These are phyloP conservation scores for Starmera caribaea DNA, from an alignment of 805 yeast species.

Conservation along the genomic window DNA sequence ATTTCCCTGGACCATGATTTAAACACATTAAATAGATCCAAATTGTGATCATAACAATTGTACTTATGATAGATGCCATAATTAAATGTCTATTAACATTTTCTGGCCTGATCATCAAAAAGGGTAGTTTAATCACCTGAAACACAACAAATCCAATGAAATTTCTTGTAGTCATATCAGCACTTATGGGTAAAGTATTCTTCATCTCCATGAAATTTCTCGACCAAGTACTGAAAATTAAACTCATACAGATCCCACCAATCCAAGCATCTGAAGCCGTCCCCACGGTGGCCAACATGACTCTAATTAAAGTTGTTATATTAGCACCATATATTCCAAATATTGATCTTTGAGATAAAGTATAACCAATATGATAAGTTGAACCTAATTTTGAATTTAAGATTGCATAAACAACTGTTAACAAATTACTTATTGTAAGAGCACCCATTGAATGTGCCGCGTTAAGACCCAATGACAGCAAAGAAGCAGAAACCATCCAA, in stretches of 20 bases:
- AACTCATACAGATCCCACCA: constrained; percentile 31
- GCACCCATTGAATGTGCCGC: constrained; percentile 32
- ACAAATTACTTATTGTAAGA: constrained; percentile 28
- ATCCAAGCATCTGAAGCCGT: constrained; percentile 35
- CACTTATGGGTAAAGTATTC: constrained; percentile 26
- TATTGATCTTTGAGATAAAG: constrained; percentile 25
- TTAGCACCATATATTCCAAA: constrained; percentile 33
- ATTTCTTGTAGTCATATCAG: constrained; percentile 31
- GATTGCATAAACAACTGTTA: constrained; percentile 26
- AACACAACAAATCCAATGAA: constrained; percentile 35
- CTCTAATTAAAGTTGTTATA: constrained; percentile 29
- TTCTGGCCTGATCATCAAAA: constrained; percentile 35
- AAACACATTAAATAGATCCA: constrained; percentile 23
- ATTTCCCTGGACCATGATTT: constrained; percentile 27
- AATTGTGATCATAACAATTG: constrained; percentile 31
- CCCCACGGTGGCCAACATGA: constrained; percentile 30
- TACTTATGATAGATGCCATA: constrained; percentile 25
- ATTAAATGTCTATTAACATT: constrained; percentile 27
- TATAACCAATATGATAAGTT: constrained; percentile 29
- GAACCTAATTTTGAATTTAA: constrained; percentile 31
- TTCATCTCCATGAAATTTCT: constrained; percentile 24
- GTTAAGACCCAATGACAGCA: constrained; percentile 27
- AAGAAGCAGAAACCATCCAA: constrained; percentile 28
- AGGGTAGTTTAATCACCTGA: constrained; percentile 32
- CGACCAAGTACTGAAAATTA: constrained; percentile 27